Percentiles rank a stretch among this genome's conserved stretches.
Conservation (phyloP, 441 rosid species). For the Pelargonium australe region DNA sequence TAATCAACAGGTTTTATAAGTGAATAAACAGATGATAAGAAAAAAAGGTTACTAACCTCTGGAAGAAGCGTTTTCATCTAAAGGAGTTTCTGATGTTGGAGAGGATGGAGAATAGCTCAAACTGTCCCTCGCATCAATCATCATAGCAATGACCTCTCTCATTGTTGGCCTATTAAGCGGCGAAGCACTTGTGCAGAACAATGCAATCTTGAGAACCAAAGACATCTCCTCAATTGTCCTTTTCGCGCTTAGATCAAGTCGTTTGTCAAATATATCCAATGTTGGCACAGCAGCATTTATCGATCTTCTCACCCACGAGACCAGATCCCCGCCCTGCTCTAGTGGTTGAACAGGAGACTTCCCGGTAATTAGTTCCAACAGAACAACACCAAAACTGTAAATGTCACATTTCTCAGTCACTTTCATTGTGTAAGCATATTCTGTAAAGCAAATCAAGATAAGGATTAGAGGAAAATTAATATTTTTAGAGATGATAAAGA, state of each 20-base stretch:
- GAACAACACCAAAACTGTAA: constrained; percentile 89
- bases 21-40: not conserved
- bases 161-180: constrained; percentile 87
- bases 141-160: constrained; percentile 84
- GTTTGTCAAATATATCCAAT: constrained; percentile 51
- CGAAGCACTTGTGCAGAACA: constrained; percentile 61
- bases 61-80: constrained; percentile 25
- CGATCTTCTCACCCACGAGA: constrained; percentile 54
- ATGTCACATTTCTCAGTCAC: constrained; percentile 94
- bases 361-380: constrained; percentile 80
- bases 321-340: constrained; percentile 88
- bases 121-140: constrained; percentile 50
- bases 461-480: no score
- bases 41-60: constrained; percentile 22
- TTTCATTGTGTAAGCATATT: constrained; percentile 93
- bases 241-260: constrained; percentile 54
- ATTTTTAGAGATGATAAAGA: no score
- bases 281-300: constrained; percentile 48
- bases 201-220: constrained; percentile 61
- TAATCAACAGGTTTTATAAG: not conserved
- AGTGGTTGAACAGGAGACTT: constrained; percentile 75
- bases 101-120: constrained; percentile 25
- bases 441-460: constrained; percentile 30
- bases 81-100: constrained; percentile 40
- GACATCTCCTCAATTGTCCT: constrained; percentile 61